A percentile compares a stretch with the other conserved stretches of the same genome.
These are phyloP conservation scores for Rhodomyrtus tomentosa DNA, from an alignment of 345 rosid species.

Conservation along the genomic window DNA sequence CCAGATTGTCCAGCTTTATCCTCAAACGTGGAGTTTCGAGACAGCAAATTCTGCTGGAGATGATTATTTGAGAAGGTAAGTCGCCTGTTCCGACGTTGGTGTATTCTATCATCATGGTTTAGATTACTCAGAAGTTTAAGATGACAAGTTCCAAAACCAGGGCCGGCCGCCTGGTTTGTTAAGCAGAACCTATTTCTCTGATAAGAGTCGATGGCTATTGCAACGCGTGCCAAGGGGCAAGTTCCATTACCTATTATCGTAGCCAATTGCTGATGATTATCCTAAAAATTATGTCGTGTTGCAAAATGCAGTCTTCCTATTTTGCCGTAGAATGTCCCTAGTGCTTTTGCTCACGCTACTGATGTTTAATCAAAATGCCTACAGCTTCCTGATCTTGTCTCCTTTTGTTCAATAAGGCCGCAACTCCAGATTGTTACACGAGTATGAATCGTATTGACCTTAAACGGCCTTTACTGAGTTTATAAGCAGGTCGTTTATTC, in stretches of 20 bases:
- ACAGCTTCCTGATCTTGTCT: not conserved
- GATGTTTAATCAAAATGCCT: not conserved
- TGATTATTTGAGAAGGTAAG: not conserved
- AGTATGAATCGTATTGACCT: not conserved
- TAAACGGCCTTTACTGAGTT: not conserved
- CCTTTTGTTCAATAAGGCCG: not conserved
- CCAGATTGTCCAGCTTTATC: not conserved
- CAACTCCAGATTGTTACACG: not conserved
- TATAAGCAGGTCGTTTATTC: not conserved
- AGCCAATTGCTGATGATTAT: not conserved
- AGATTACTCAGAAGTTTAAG: not conserved
- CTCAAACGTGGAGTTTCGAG: not conserved
- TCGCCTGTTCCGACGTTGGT: not conserved
- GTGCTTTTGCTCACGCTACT: not conserved
- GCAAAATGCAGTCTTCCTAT: not conserved
- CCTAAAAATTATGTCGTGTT: too few relatives aligned
- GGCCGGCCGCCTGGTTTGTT: not conserved
- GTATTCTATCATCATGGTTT: not conserved
- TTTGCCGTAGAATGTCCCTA: not conserved
- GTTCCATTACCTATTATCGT: not conserved
- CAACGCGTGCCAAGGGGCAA: not conserved
- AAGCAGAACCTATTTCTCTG: not conserved
- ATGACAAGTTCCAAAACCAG: not conserved
- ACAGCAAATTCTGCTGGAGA: not conserved
- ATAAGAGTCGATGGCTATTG: not conserved